Base-by-base conservation (phyloP, 2,329 filamentous ascomycete species). In the Fusarium circinatum region DNA sequence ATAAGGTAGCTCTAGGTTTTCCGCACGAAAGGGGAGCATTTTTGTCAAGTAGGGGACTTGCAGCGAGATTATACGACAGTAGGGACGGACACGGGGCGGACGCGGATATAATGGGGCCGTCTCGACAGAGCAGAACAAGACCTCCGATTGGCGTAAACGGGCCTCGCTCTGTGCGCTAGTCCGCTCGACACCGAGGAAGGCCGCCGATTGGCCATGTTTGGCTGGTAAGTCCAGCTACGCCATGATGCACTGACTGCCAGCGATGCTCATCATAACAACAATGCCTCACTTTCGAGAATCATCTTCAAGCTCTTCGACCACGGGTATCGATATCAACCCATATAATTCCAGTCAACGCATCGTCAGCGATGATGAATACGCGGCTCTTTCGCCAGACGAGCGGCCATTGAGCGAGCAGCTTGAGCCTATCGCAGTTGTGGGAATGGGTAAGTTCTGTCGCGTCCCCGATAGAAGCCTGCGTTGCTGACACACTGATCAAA, bases 71-170 rank as follows among this genome's bases (percentile, higher is more conserved):
- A 55, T 39, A 55, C 10, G 1, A 18, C 1, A 26, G 18, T 2
- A n/a, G 5, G 13, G n/a, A 34, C 39, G 18, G 54, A 57, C 13
- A 45, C 28, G 51, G 54, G 3, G n/a, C 54, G 54, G 54, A 57
- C 15, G 3, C 39, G 39, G 54, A 30, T 5, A 15, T 26, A 13
- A 6, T 24, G 39, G 39, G 28, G 38, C 39, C 18, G 13, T 56
- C 39, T 22, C 0, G 11, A 18, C 3, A 1, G 22, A 42, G 13
- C 1, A 38, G 0, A 11, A 28, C 8, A 26, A 14, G 26, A 6
- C 6, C 18, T 13, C 0, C 2, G 6, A 30, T 32, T 56, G 52
- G 52, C 2, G 1, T 7, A 8, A 1, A 8, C 3, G 3, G 3
- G 14, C 11, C 6, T 22, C 52, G 13, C 8, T 18, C 3, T 20